Percentiles rank a stretch among this genome's conserved stretches.
Conservation (phyloP, 495 filamentous ascomycete species). For the Penicillium lagena region DNA sequence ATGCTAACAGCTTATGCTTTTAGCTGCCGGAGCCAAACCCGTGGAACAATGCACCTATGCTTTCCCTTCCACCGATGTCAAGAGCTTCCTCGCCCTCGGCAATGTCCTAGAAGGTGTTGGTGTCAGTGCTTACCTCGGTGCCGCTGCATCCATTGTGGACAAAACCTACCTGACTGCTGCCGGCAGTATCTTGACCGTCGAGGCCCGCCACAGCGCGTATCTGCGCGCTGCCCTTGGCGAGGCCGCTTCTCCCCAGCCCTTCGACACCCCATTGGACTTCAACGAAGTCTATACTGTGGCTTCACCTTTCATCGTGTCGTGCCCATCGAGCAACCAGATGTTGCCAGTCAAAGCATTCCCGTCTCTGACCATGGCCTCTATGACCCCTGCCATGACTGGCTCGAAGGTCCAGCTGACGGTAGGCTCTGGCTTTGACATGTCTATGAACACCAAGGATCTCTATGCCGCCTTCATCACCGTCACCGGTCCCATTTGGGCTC, state of each 20-base stretch:
- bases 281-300: constrained; percentile 57
- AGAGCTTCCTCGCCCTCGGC: constrained; percentile 44
- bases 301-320: constrained; percentile 50
- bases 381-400: constrained; percentile 8
- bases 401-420: constrained; percentile 7
- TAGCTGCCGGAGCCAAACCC: constrained; percentile 37
- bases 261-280: constrained; percentile 52
- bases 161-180: constrained; percentile 50
- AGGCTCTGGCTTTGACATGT: constrained; percentile 7
- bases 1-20: constrained; percentile 1
- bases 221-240: constrained; percentile 44
- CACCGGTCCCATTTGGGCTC: constrained; percentile 29
- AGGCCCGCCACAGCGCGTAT: constrained; percentile 54
- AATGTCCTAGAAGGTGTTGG: constrained; percentile 53
- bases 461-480: constrained; percentile 31
- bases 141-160: constrained; percentile 49
- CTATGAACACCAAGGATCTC: background rate
- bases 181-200: constrained; percentile 55
- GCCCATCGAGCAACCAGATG: constrained; percentile 45
- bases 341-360: constrained; percentile 57
- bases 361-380: constrained; percentile 19
- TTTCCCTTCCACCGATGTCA: constrained; percentile 43
- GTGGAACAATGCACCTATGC: constrained; percentile 50
- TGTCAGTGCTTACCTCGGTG: constrained; percentile 54
- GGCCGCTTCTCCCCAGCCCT: constrained; percentile 47